These are phyloP conservation scores for Digitaria exilis DNA, from an alignment of 202 grass and related monocot species.

Conservation along the genomic window DNA sequence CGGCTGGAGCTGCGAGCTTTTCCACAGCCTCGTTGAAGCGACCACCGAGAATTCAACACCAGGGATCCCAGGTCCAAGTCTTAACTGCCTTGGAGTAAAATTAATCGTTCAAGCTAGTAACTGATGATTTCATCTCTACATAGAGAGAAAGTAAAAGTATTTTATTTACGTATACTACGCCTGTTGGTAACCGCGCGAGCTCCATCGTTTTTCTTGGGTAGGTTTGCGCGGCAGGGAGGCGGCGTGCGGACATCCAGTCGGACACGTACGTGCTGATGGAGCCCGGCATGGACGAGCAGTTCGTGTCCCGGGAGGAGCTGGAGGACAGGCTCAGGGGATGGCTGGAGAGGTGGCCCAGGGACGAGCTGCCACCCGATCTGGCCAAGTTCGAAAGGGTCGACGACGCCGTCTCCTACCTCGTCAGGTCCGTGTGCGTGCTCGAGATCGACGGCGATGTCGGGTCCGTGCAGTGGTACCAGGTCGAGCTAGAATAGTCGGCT, in stretches of 20 bases:
- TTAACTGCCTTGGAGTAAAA: neutral
- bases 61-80: conserved; percentile 32
- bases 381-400: conserved; percentile 62
- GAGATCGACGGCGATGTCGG: conserved; percentile 85
- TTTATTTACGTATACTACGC: neutral
- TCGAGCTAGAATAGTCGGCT: conserved; percentile 52
- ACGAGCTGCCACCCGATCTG: conserved; percentile 69
- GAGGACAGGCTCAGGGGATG: conserved; percentile 61
- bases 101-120: neutral
- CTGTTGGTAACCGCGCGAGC: neutral
- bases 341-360: conserved; percentile 73
- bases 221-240: conserved; percentile 50
- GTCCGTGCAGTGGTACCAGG: conserved; percentile 94
- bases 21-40: neutral
- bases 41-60: conserved; percentile 5
- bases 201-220: neutral
- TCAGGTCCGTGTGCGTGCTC: conserved; percentile 82
- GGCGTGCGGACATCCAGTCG: conserved; percentile 59
- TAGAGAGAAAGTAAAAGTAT: neutral
- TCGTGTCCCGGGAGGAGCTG: conserved; percentile 83
- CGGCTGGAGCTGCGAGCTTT: conserved; percentile 1
- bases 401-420: conserved; percentile 80
- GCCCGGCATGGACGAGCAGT: conserved; percentile 72
- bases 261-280: conserved; percentile 82
- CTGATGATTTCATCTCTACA: neutral